Conservation (phyloP, 176 grass and related monocot genomes). For the Zoysia japonica region DNA sequence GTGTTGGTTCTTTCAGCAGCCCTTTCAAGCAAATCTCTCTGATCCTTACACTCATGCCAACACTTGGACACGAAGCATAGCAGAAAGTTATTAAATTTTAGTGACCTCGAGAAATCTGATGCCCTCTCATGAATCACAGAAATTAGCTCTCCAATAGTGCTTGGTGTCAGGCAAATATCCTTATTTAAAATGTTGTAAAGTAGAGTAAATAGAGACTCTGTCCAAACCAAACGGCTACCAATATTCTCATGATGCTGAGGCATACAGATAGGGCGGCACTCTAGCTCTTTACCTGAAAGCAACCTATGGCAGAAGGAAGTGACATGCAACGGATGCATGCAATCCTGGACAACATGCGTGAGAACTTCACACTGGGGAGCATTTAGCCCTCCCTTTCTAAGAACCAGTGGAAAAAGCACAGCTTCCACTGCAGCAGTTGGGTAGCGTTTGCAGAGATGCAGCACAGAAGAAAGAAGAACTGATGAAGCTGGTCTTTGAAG, state of each 20-base stretch:
- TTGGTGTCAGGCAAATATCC: conserved; percentile 67
- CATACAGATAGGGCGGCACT: conserved; percentile 51
- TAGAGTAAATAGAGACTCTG: conserved; percentile 68
- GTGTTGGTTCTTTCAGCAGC: conserved; percentile 62
- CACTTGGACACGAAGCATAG: conserved; percentile 62
- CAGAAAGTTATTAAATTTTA: conserved; percentile 88
- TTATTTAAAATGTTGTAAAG: conserved; percentile 75
- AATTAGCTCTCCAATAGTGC: conserved; percentile 46
- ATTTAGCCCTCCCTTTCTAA: conserved; percentile 64
- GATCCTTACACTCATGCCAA: conserved; percentile 42
- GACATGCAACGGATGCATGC: conserved; percentile 74
- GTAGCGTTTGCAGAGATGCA: conserved; percentile 68
- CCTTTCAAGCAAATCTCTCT: conserved; percentile 59
- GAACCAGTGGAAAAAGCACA: conserved; percentile 66
- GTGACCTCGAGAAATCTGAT: conserved; percentile 49
- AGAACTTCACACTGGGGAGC: conserved; percentile 60
- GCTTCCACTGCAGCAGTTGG: conserved; percentile 63
- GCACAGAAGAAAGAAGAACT: conserved; percentile 51
- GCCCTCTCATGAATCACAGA: conserved; percentile 57
- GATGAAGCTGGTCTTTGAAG: conserved; percentile 65
- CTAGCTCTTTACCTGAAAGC: conserved; percentile 49
- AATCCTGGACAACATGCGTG: conserved; percentile 64
- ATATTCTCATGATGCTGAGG: conserved; percentile 53
- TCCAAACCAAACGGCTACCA: conserved; percentile 55
- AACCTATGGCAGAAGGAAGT: conserved; percentile 74